Evolutionary conservation across 2,329 filamentous ascomycete genomes (phyloP).

Genomic region (Hansfordia pulvinata): DNA sequence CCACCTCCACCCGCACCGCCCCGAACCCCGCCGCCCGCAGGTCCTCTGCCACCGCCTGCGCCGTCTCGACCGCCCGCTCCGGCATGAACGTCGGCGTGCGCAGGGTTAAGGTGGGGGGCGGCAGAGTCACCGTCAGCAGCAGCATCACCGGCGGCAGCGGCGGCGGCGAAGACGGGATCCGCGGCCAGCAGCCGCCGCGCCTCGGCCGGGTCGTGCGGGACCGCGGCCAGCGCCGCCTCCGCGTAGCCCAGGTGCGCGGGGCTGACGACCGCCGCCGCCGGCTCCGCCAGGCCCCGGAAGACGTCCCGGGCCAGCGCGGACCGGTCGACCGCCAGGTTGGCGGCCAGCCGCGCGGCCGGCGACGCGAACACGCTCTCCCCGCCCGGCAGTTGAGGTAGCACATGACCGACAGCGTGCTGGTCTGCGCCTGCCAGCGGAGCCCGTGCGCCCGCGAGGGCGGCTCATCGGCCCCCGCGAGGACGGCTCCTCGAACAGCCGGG

Average conservation of each 20-base stretch:
- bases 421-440: background rate
- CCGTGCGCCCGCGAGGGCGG: background rate
- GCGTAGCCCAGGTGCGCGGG: constrained; percentile 1
- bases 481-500: no score
- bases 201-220: constrained; percentile 1
- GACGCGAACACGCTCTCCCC: constrained; percentile 1
- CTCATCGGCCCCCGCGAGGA: background rate
- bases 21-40: background rate
- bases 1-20: background rate
- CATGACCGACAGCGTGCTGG: constrained; percentile 2
- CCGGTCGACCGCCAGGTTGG: constrained; percentile 2
- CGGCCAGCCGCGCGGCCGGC: constrained; percentile 2
- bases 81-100: constrained; percentile 2
- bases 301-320: background rate
- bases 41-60: background rate
- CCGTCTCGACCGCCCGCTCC: constrained; percentile 1
- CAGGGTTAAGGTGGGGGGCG: no score
- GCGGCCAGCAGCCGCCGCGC: background rate
- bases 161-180: background rate
- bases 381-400: constrained; percentile 2
- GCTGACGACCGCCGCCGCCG: constrained; percentile 1
- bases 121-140: constrained; percentile 1
- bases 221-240: constrained; percentile 1
- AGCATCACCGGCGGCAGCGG: background rate
- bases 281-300: constrained; percentile 1